Conservation (phyloP, 768 basidiomycete species). For the Exidia glandulosa region DNA sequence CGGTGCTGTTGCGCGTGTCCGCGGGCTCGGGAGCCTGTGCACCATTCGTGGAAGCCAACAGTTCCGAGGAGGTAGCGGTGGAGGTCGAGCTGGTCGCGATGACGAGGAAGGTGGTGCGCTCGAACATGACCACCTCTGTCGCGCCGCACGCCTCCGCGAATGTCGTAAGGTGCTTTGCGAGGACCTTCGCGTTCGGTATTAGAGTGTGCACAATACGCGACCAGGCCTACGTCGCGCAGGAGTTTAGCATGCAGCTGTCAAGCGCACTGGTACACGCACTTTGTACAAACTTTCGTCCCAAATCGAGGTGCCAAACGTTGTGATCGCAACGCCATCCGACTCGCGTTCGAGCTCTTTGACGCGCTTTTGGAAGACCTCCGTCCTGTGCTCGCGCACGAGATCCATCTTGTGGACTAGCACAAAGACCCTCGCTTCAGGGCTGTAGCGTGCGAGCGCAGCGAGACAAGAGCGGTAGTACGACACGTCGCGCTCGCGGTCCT, state of each 20-base stretch:
- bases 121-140: constrained; percentile 91
- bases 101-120: constrained; percentile 95
- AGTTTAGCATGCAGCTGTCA: not conserved
- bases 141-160: constrained; percentile 83
- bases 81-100: constrained; percentile 59
- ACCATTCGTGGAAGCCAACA: not conserved
- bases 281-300: constrained; percentile 97
- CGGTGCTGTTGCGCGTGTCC: constrained; percentile 2
- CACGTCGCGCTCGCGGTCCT: constrained; percentile 74
- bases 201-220: constrained; percentile 93
- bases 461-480: constrained; percentile 90
- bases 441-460: constrained; percentile 64
- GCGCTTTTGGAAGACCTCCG: constrained; percentile 56
- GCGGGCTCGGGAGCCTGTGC: constrained; percentile 11
- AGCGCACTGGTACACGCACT: constrained; percentile 39
- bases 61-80: constrained; percentile 6
- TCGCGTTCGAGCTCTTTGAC: constrained; percentile 59
- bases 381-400: constrained; percentile 57
- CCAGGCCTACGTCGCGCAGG: constrained; percentile 62
- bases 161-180: constrained; percentile 75
- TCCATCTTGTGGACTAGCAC: constrained; percentile 98
- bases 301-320: constrained; percentile 88
- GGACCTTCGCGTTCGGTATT: constrained; percentile 87
- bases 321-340: constrained; percentile 47
- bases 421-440: constrained; percentile 77